A percentile compares a stretch with the other conserved stretches of the same genome.
These are phyloP conservation scores for Trichoderma oligosporum DNA, from an alignment of 2,329 filamentous ascomycete genomes.

Conservation along the genomic window DNA sequence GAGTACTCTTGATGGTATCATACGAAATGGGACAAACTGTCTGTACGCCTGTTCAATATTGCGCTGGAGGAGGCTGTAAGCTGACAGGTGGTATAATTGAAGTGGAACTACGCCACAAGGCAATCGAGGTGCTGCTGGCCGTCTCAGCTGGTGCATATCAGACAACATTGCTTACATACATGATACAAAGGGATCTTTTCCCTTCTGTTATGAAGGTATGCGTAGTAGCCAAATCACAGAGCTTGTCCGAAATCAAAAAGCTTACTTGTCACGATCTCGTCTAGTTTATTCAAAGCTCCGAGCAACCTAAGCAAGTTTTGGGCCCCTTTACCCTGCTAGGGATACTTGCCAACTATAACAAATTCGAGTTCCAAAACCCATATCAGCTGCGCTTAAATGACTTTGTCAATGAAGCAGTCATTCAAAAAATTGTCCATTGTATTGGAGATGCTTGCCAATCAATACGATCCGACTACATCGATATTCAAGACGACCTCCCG, in stretches of 20 bases:
- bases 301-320: constrained; percentile 59
- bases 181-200: constrained; percentile 91
- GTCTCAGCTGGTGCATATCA: constrained; percentile 93
- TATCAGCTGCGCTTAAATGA: constrained; percentile 89
- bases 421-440: constrained; percentile 74
- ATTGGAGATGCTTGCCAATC: constrained; percentile 68
- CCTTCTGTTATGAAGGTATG: constrained; percentile 88
- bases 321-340: constrained; percentile 80
- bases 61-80: constrained; percentile 26
- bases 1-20: constrained; percentile 72
- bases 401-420: constrained; percentile 88
- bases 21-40: constrained; percentile 71
- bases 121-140: constrained; percentile 75
- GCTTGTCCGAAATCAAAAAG: not conserved
- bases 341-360: constrained; percentile 94
- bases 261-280: constrained; percentile 9
- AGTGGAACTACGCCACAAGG: constrained; percentile 75
- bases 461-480: constrained; percentile 72
- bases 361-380: constrained; percentile 97
- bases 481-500: constrained; percentile 83
- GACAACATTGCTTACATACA: constrained; percentile 89
- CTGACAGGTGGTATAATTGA: constrained; percentile 12
- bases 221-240: not conserved
- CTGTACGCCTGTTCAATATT: constrained; percentile 35
- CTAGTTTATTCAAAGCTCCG: constrained; percentile 77